These are phyloP conservation scores for Ceratocystis cacaofunesta DNA, from an alignment of 2,329 filamentous ascomycete genomes.

Conservation along the genomic window DNA sequence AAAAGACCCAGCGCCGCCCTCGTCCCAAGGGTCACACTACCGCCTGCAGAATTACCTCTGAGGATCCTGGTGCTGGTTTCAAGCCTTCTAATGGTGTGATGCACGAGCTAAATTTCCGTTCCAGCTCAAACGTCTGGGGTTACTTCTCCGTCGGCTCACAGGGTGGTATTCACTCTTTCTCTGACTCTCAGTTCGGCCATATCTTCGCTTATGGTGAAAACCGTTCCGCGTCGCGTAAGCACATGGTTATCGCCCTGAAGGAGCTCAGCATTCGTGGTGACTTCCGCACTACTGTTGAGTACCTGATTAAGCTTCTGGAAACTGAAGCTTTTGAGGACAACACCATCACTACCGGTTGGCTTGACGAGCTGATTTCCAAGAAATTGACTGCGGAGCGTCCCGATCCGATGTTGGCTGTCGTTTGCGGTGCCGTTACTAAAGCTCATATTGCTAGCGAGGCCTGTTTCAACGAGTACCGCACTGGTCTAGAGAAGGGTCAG, in stretches of 20 bases:
- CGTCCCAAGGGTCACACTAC: slow-evolving; percentile 94
- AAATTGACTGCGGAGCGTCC: slow-evolving; percentile 92
- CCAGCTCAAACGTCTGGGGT: slow-evolving; percentile 98
- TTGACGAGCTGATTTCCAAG: slow-evolving; percentile 96
- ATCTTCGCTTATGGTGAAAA: slow-evolving; percentile 99
- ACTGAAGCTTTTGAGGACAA: slow-evolving; percentile 98
- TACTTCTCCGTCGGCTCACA: slow-evolving; percentile 98
- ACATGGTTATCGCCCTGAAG: slow-evolving; percentile 98
- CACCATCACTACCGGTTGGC: slow-evolving; percentile 97
- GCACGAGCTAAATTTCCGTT: slow-evolving; percentile 97
- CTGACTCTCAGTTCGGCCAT: slow-evolving; percentile 96
- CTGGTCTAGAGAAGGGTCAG: slow-evolving; percentile 88
- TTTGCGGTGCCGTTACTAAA: slow-evolving; percentile 89
- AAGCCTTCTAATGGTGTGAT: slow-evolving; percentile 98
- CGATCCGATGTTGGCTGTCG: slow-evolving; percentile 82
- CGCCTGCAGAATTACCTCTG: slow-evolving; percentile 96
- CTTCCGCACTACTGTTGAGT: slow-evolving; percentile 96
- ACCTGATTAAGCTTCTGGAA: slow-evolving; percentile 95
- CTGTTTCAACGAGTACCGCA: slow-evolving; percentile 74
- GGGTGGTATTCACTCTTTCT: slow-evolving; percentile 97
- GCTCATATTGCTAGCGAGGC: slow-evolving; percentile 87
- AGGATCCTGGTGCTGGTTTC: slow-evolving; percentile 97
- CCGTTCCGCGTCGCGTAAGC: slow-evolving; percentile 85
- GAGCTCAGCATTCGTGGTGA: slow-evolving; percentile 99
- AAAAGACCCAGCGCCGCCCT: slow-evolving; percentile 73